Percentiles rank a stretch among this genome's conserved stretches.
These are phyloP conservation scores for Mucor indicus DNA, from an alignment of 371 early-diverging fungal species.

Conservation along the genomic window DNA sequence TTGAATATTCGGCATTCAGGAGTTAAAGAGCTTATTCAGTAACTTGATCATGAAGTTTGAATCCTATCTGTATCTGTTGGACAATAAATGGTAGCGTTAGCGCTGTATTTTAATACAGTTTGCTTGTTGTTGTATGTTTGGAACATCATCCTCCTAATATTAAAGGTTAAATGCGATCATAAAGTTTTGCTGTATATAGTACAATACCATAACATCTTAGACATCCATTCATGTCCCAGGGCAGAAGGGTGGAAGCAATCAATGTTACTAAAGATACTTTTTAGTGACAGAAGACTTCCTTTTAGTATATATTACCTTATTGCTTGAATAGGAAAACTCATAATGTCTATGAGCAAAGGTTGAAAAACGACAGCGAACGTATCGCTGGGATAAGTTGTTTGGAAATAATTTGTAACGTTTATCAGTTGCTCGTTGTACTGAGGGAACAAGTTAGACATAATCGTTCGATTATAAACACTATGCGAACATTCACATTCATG, in stretches of 20 bases:
- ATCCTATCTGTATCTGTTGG: constrained; percentile 37
- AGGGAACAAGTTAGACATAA: constrained; percentile 29
- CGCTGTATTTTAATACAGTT: constrained; percentile 14
- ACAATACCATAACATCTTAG: constrained; percentile 38
- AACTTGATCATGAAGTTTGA: constrained; percentile 5
- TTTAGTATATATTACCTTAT: constrained; percentile 30
- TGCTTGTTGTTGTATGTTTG: not conserved
- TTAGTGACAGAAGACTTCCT: no score
- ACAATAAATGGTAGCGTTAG: constrained; percentile 27
- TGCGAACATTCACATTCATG: constrained; percentile 48
- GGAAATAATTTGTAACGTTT: constrained; percentile 17
- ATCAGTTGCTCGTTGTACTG: constrained; percentile 33
- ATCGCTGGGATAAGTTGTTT: constrained; percentile 10
- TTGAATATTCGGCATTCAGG: no score
- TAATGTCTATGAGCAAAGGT: constrained; percentile 32
- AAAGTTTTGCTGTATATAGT: not conserved
- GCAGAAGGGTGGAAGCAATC: constrained; percentile 37
- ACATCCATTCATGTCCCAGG: constrained; percentile 23
- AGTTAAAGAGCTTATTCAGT: no score
- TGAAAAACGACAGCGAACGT: constrained; percentile 40
- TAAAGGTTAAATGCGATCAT: no score
- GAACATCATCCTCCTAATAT: constrained; percentile 26
- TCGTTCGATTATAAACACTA: constrained; percentile 29
- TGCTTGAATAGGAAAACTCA: constrained; percentile 42
- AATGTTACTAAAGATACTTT: constrained; percentile 28